Evolutionary conservation across 2,329 filamentous ascomycete genomes (phyloP).

Genomic region (Trichothecium roseum): DNA sequence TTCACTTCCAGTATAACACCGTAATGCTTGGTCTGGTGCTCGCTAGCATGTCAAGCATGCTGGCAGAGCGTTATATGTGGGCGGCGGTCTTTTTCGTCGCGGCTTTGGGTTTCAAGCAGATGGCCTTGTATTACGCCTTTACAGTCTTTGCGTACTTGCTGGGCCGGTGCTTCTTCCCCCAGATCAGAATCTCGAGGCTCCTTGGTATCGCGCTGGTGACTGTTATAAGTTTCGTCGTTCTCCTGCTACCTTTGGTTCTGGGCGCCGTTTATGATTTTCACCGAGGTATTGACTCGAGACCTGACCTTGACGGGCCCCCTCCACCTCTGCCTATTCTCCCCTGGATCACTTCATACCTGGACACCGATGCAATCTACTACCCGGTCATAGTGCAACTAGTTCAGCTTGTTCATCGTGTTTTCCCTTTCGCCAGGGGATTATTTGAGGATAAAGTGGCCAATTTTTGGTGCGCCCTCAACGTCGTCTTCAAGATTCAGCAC

Average conservation of each 20-base stretch:
- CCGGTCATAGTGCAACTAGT: constrained; percentile 66
- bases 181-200: constrained; percentile 56
- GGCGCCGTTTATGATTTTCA: constrained; percentile 61
- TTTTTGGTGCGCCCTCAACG: constrained; percentile 90
- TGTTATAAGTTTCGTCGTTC: constrained; percentile 57
- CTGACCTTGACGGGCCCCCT: constrained; percentile 47
- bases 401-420: constrained; percentile 84
- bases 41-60: constrained; percentile 77
- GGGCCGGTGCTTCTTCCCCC: constrained; percentile 73
- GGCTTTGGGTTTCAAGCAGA: constrained; percentile 96
- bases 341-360: constrained; percentile 45
- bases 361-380: constrained; percentile 60
- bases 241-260: constrained; percentile 65
- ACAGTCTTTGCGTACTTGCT: constrained; percentile 86
- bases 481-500: constrained; percentile 73
- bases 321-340: constrained; percentile 52
- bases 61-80: constrained; percentile 79
- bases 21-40: constrained; percentile 92
- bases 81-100: constrained; percentile 87
- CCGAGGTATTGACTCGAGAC: constrained; percentile 47
- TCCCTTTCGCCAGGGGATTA: constrained; percentile 88
- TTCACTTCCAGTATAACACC: constrained; percentile 96
- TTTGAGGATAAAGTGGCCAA: constrained; percentile 99
- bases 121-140: constrained; percentile 96
- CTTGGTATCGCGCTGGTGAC: constrained; percentile 68